phyloP scores from a whole-genome alignment of 352 stramenopile species.

The Elongisporangium senticosum region DNA sequence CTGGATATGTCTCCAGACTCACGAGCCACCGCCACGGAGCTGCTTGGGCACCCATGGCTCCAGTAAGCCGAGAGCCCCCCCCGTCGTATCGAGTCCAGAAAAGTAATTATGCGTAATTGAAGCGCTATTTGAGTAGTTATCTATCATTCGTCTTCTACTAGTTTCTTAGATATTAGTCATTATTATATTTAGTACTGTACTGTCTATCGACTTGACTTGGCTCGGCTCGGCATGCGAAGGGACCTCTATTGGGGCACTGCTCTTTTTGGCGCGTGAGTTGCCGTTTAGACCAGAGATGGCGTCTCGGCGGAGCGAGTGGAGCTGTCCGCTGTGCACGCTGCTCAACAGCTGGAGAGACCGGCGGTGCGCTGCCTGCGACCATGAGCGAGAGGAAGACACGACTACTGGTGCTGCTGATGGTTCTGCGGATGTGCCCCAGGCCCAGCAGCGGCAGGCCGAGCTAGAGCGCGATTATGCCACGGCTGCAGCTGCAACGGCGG shows the following conservation, averaged over 20 bases:
- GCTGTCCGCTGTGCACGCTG: conserved; percentile 64
- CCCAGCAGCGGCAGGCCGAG: background rate
- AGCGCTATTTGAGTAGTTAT: conserved; percentile 3
- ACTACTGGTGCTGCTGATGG: conserved; percentile 2
- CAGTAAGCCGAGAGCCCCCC: conserved; percentile 1
- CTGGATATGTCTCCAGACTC: conserved; percentile 81
- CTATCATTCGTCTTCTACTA: background rate
- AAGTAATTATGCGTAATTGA: conserved; percentile 5
- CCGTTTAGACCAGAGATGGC: conserved; percentile 16
- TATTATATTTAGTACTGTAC: too few relatives aligned
- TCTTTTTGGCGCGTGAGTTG: conserved; percentile 14
- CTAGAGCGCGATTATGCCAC: background rate
- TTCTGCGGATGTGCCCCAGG: background rate
- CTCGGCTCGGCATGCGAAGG: too few relatives aligned
- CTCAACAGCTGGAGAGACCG: conserved; percentile 42
- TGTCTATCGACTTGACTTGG: too few relatives aligned
- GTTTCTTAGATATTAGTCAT: too few relatives aligned
- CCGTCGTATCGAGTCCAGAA: background rate
- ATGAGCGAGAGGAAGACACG: conserved; percentile 17
- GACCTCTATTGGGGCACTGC: background rate
- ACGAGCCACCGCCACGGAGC: conserved; percentile 43
- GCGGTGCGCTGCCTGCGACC: conserved; percentile 49
- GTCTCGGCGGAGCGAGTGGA: conserved; percentile 36
- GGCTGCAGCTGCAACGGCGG: conserved; percentile 1
- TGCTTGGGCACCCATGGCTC: conserved; percentile 57